Base-by-base conservation (phyloP, 495 filamentous ascomycete species). In the Sphaerosporella brunnea region DNA sequence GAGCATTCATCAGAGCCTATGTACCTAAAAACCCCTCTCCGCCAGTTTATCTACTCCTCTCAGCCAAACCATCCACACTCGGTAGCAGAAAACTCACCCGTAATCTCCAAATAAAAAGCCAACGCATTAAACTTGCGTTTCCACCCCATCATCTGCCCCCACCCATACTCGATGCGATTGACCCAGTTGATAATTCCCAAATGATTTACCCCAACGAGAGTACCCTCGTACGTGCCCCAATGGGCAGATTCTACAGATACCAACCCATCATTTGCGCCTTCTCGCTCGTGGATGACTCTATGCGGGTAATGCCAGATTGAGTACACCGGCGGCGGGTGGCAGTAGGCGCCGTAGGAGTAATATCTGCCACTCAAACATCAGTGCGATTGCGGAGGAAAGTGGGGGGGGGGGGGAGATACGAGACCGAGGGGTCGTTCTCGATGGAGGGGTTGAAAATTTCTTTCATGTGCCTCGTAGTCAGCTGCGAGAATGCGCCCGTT, bases 161-260 rank as follows among this genome's bases (percentile, higher is more conserved):
- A 57, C 30, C 77, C 69, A 75, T 77, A 93, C 50, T 77, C 73
- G 25, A 93, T 50, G 43, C 81, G 68, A 56, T 93, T 95, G 42
- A 76, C 87, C 90, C 88, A 97, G 64, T 95, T 95, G 62, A 95
- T 97, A 44, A 93, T 66, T 55, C 94, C 86, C 3, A 95, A 65
- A 64, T 97, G 90, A 62, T 78, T 92, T 23, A 93, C 84, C 8
- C 74, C 76, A 3, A 86, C 64, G n/a, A 97, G 62, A 2, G 90
- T 95, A 2, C 90, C 90, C 61, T 88, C 82, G 61, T 95, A 95
- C 1, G 70, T 72, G n/a, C 90, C 90, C 86, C 88, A 95, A 55
- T 72, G 70, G 51, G 79, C 79, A 56, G 85, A 93, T 7, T 70
- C 64, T 21, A 95, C 84, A 58, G 82, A 92, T 15, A 97, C 90